These are phyloP conservation scores for Fonsecaea pedrosoi DNA, from an alignment of 2,329 filamentous ascomycete genomes.

Conservation along the genomic window DNA sequence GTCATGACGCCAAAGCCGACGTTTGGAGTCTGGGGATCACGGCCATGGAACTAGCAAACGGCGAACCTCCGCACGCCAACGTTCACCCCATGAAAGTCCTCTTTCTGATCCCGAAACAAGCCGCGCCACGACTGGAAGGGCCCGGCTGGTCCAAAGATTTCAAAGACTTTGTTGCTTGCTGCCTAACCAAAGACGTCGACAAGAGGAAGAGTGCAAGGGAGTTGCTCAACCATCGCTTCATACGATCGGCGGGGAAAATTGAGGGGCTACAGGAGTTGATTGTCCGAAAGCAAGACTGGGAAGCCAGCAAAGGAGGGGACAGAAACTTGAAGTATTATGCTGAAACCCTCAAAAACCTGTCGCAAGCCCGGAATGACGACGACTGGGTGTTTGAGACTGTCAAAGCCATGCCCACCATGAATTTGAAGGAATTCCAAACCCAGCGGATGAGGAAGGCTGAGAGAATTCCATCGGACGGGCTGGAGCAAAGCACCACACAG, in stretches of 20 bases:
- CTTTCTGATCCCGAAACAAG: conserved; percentile 87
- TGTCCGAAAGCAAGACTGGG: conserved; percentile 78
- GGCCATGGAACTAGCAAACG: conserved; percentile 85
- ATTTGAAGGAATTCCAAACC: conserved; percentile 60
- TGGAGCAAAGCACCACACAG: conserved; percentile 45
- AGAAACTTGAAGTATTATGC: conserved; percentile 86
- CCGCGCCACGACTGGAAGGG: conserved; percentile 82
- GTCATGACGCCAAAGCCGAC: conserved; percentile 86
- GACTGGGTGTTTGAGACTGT: conserved; percentile 97
- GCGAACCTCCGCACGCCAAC: conserved; percentile 84
- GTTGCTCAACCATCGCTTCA: conserved; percentile 84
- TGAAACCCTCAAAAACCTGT: conserved; percentile 79
- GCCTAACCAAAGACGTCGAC: conserved; percentile 90
- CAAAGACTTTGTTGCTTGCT: conserved; percentile 90
- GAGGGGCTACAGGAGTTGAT: conserved; percentile 89
- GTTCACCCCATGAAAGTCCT: conserved; percentile 94
- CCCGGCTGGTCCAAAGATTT: conserved; percentile 83
- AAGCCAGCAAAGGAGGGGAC: conserved; percentile 72
- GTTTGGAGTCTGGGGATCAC: conserved; percentile 94
- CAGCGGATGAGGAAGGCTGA: conserved; percentile 54
- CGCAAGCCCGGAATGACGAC: conserved; percentile 73
- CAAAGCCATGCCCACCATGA: conserved; percentile 69
- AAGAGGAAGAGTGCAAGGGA: conserved; percentile 83
- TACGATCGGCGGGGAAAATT: conserved; percentile 83
- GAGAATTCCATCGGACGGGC: conserved; percentile 50